Conservation (phyloP, 495 filamentous ascomycete genomes). For the Hypomontagnella submonticulosa region DNA sequence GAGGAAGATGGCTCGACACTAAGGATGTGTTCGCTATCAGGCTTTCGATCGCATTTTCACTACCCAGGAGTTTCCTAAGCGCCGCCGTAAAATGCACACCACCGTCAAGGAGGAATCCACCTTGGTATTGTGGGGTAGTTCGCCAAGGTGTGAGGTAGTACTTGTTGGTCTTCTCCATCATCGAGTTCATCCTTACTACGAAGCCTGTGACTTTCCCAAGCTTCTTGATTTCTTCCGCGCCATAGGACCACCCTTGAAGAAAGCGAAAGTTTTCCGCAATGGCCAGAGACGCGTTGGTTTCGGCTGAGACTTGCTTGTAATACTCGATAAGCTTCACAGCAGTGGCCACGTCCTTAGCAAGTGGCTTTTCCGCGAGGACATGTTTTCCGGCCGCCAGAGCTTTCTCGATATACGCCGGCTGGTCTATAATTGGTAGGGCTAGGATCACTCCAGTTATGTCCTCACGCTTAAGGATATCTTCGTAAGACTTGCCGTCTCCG, state of each 20-base stretch:
- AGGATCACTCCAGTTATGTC: conserved; percentile 79
- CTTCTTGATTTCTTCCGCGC: conserved; percentile 64
- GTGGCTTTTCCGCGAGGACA: conserved; percentile 85
- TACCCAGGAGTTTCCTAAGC: conserved; percentile 67
- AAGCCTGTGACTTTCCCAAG: conserved; percentile 76
- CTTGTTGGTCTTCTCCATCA: conserved; percentile 61
- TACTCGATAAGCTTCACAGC: conserved; percentile 71
- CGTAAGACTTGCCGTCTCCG: conserved; percentile 62
- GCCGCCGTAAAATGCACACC: conserved; percentile 79
- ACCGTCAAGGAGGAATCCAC: conserved; percentile 81
- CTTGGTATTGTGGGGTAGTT: conserved; percentile 75
- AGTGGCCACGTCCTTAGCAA: conserved; percentile 72
- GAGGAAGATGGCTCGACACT: conserved; percentile 71
- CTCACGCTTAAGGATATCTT: conserved; percentile 68
- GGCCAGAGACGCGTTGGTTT: conserved; percentile 63
- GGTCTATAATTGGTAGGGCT: conserved; percentile 70
- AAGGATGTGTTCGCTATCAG: conserved; percentile 69
- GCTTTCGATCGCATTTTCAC: conserved; percentile 58
- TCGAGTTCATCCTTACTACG: conserved; percentile 62
- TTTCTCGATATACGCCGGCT: conserved; percentile 67
- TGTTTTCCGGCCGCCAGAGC: conserved; percentile 79
- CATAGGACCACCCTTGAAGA: conserved; percentile 66
- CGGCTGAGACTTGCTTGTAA: conserved; percentile 62
- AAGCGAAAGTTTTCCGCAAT: conserved; percentile 86
- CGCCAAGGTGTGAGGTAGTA: conserved; percentile 77